Conservation (phyloP, 345 rosid genomes). For the Conringia planisiliqua region DNA sequence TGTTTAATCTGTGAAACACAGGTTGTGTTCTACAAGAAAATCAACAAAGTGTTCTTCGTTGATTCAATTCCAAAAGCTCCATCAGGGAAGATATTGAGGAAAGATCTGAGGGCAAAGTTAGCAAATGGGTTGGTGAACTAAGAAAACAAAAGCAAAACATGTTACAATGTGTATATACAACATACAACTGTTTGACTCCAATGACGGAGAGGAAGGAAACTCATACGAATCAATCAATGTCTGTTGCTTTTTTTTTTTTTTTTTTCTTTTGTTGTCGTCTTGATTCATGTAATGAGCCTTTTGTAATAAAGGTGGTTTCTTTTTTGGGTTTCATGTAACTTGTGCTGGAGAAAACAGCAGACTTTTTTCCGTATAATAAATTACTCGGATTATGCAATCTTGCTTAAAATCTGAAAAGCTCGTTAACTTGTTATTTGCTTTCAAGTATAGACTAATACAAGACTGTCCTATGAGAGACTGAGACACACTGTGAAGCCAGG, state of each 20-base stretch:
- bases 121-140: constrained; percentile 32
- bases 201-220: neutral
- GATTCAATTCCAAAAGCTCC: constrained; percentile 79
- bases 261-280: neutral
- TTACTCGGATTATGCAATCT: neutral
- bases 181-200: constrained; percentile 18
- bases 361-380: neutral
- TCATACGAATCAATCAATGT: constrained; percentile 3
- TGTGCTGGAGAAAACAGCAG: constrained; percentile 14
- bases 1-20: constrained; percentile 24
- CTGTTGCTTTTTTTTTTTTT: neutral
- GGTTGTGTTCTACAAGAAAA: constrained; percentile 89
- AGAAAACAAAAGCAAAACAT: neutral
- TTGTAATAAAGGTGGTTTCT: constrained; percentile 11
- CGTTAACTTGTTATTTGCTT: neutral
- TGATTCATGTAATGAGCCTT: constrained; percentile 21
- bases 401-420: neutral
- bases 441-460: neutral
- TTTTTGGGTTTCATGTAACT: constrained; percentile 24
- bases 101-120: constrained; percentile 59
- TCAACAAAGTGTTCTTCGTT: constrained; percentile 56
- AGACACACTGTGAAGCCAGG: neutral
- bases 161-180: constrained; percentile 20
- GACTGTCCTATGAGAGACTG: neutral
- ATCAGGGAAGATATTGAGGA: constrained; percentile 83